Conservation (phyloP, 345 rosid genomes). For the Populus tremula region DNA sequence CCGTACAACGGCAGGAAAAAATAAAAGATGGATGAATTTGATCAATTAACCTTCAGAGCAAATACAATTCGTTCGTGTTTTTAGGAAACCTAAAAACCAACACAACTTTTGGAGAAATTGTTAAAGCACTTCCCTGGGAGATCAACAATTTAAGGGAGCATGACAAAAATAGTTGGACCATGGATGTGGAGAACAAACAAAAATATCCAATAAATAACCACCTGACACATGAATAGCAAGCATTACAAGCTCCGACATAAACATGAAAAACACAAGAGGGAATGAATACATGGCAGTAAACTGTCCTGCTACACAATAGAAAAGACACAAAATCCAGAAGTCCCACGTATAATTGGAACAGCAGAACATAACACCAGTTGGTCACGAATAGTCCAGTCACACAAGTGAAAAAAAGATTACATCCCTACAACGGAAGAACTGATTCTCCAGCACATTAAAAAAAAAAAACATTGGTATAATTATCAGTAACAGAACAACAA, state of each 20-base stretch:
- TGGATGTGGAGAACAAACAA: neutral
- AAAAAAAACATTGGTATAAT: neutral
- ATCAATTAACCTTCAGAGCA: no score
- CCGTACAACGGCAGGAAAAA: no score
- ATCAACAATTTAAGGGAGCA: no score
- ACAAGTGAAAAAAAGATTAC: neutral
- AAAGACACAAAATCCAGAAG: neutral
- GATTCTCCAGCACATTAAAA: neutral
- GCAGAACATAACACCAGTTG: neutral
- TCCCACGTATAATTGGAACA: neutral
- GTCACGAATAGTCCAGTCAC: neutral
- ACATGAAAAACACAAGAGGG: neutral
- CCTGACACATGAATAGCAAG: no score
- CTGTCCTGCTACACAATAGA: neutral
- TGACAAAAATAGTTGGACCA: neutral
- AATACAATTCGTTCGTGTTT: no score
- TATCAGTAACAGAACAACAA: neutral
- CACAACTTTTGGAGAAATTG: no score
- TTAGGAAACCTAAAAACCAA: no score
- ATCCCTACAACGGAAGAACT: neutral
- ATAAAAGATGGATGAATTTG: no score
- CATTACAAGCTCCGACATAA: neutral
- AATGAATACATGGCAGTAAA: neutral
- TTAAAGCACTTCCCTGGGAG: no score
- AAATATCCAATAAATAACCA: neutral